These are phyloP conservation scores for Torrubiella hemipterigena DNA, from an alignment of 2,329 filamentous ascomycete genomes.

Conservation along the genomic window DNA sequence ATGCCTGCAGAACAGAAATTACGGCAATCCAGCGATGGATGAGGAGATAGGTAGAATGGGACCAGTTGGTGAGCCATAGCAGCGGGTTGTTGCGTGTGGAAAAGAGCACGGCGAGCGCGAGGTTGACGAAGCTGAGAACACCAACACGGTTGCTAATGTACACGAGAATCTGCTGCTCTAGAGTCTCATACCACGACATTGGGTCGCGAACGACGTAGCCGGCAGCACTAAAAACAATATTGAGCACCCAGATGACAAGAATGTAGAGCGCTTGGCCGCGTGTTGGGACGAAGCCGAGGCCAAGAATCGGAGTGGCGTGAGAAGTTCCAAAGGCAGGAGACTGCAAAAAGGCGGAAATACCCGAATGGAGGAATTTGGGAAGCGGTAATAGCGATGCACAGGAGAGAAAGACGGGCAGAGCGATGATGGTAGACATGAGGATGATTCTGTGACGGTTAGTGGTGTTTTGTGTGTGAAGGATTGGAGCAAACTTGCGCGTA, in stretches of 20 bases:
- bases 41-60: constrained; percentile 30
- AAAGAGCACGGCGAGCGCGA: constrained; percentile 27
- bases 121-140: constrained; percentile 21
- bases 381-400: constrained; percentile 14
- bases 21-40: constrained; percentile 34
- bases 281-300: constrained; percentile 17
- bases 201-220: constrained; percentile 13
- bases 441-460: no score
- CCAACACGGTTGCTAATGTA: constrained; percentile 25
- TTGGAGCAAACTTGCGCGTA: no score
- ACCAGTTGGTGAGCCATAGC: constrained; percentile 32
- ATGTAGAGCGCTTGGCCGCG: constrained; percentile 27
- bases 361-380: constrained; percentile 2
- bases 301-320: constrained; percentile 7
- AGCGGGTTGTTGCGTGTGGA: constrained; percentile 31
- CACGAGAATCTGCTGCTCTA: constrained; percentile 13
- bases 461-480: no score
- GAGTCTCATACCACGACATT: constrained; percentile 14
- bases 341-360: constrained; percentile 10
- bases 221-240: constrained; percentile 18
- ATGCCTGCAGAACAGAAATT: constrained; percentile 26
- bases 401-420: no score
- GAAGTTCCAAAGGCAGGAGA: constrained; percentile 8
- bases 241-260: constrained; percentile 18
- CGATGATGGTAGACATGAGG: no score